A percentile compares a stretch with the other conserved stretches of the same genome.
These are phyloP conservation scores for Oryza longistaminata DNA, from an alignment of 176 grass and related monocot species.

Conservation along the genomic window DNA sequence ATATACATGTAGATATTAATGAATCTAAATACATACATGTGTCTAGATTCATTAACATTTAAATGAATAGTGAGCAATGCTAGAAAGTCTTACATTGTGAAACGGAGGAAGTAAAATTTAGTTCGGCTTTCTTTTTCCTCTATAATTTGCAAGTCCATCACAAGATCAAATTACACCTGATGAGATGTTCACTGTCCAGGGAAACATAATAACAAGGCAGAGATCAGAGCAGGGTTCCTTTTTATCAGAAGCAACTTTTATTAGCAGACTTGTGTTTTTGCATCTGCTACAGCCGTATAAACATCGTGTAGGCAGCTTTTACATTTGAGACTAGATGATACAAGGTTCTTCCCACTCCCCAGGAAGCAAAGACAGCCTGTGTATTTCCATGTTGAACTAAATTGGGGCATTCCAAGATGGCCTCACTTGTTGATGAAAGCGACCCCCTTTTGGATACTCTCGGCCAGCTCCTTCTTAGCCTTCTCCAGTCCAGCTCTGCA, in stretches of 20 bases:
- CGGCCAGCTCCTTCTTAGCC: slow-evolving; percentile 74
- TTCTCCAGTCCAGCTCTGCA: slow-evolving; percentile 71
- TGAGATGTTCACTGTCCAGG: background rate
- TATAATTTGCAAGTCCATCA: background rate
- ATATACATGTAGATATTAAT: too few species aligned
- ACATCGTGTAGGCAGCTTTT: slow-evolving; percentile 2
- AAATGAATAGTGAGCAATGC: too few species aligned
- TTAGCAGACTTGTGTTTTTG: background rate
- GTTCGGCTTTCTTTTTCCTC: too few species aligned
- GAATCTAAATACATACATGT: too few species aligned
- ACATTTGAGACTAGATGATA: background rate
- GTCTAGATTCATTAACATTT: too few species aligned
- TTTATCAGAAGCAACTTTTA: slow-evolving; percentile 21
- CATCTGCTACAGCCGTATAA: slow-evolving; percentile 14
- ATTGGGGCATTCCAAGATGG: background rate
- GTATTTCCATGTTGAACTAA: slow-evolving; percentile 14
- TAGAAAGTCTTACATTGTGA: too few species aligned
- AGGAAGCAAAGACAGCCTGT: slow-evolving; percentile 29
- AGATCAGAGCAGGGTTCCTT: background rate
- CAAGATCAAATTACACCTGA: background rate
- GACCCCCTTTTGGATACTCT: slow-evolving; percentile 84
- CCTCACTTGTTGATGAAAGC: slow-evolving; percentile 68
- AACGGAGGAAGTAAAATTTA: background rate
- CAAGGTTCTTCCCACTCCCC: background rate
- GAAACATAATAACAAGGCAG: background rate